Base-by-base conservation (phyloP, 129 eudicot species). In the Smallanthus sonchifolius region DNA sequence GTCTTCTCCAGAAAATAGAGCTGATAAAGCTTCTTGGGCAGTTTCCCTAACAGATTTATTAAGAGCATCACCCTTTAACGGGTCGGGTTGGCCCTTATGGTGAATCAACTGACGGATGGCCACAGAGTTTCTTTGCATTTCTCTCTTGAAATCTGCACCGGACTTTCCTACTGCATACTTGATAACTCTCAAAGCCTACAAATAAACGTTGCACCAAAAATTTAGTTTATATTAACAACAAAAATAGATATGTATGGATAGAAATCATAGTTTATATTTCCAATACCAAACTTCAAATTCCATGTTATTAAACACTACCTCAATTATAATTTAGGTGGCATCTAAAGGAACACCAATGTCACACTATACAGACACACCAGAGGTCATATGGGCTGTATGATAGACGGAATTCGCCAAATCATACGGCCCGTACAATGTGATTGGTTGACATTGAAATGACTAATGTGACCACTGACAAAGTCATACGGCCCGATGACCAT, bases 121-220 rank as follows among this genome's bases (percentile, higher is more conserved):
- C 68, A 86, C 92, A n/a, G 98, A 92, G 77, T 90, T 84, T 81
- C 98, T 90, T 75, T 90, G 96, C 90, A 92, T 87, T 81, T 92
- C 98, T 79, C 95, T 89, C 85, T 87, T 88, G 57, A 94, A 94
- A 81, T 94, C 98, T n/a, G 86, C 84, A 74, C 98, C 96, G 3
- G 97, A 88, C 84, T 94, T 94, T 40, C 93, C 96, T 64, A 94
- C 97, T 10, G 91, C 87, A 85, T 90, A 94, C 84, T 94, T 94
- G 75, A 94, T 94, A 72, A 90, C 79, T 72, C 98, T 88, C 66
- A 94, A 76, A 45, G 96, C 98, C 98, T 94, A 75, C 48, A 81
- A 32, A 77, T 43, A 17, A 37, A 37, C 30, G 37, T 62, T 20
- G 44, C 38, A 74, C 61, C 84, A 45, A 62, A 16, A 36, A 56